Evolutionary conservation across 2,329 filamentous ascomycete species (phyloP).

Genomic region (Lasiodiplodia sp.): DNA sequence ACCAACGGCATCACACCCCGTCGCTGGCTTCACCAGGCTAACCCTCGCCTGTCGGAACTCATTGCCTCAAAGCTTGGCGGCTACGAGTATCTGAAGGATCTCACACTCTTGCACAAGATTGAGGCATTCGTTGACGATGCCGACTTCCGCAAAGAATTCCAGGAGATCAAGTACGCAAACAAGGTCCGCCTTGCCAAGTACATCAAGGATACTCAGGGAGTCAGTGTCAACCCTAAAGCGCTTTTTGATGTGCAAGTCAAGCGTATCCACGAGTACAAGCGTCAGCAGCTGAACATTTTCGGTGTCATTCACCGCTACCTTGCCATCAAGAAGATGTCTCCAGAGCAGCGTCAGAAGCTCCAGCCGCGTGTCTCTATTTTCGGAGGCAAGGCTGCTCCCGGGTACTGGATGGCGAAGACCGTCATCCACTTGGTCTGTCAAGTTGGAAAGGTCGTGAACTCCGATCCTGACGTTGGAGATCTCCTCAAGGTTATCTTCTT

Average conservation of each 20-base stretch:
- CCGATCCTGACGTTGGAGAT: conserved; percentile 89
- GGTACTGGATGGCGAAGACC: conserved; percentile 99
- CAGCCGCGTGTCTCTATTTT: conserved; percentile 93
- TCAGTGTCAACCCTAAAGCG: conserved; percentile 84
- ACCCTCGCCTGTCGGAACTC: conserved; percentile 87
- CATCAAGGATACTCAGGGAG: conserved; percentile 81
- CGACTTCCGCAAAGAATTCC: conserved; percentile 91
- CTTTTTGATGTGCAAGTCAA: conserved; percentile 99
- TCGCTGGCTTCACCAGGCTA: conserved; percentile 96
- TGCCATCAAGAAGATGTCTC: conserved; percentile 81
- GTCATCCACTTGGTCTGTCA: conserved; percentile 97
- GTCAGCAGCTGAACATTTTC: conserved; percentile 98
- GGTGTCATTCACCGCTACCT: conserved; percentile 96
- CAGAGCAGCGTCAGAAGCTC: conserved; percentile 85
- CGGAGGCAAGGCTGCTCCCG: conserved; percentile 95
- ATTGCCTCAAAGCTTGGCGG: conserved; percentile 90
- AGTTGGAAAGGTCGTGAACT: conserved; percentile 89
- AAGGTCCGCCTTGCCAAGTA: conserved; percentile 91
- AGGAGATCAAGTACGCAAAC: conserved; percentile 95
- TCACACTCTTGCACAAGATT: conserved; percentile 84
- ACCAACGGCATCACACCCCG: conserved; percentile 97
- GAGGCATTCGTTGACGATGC: conserved; percentile 86
- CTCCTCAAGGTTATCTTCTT: conserved; percentile 96
- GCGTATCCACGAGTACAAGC: conserved; percentile 99
- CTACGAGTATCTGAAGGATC: conserved; percentile 85